phyloP scores from a whole-genome alignment of 1,284 basidiomycete species.

The Cutaneotrichosporon cutaneum region DNA sequence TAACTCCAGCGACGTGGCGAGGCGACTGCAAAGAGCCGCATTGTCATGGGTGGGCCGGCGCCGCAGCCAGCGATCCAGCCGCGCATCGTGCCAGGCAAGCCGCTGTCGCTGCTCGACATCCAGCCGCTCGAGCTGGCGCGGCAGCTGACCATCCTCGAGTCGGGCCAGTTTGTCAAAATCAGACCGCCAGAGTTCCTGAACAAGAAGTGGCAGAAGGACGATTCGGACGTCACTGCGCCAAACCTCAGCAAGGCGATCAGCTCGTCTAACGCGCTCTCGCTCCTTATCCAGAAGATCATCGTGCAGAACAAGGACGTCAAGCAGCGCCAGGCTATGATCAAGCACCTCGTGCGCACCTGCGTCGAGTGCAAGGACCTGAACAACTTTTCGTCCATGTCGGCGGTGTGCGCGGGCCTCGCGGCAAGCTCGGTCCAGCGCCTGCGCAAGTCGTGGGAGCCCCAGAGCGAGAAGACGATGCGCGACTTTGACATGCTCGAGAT shows the following conservation, averaged over 20 bases:
- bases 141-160: conserved; percentile 92
- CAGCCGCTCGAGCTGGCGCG: conserved; percentile 87
- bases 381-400: conserved; percentile 97
- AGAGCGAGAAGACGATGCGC: conserved; percentile 52
- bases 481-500: conserved; percentile 67
- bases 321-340: conserved; percentile 74
- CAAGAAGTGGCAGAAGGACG: conserved; percentile 43
- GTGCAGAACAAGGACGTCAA: conserved; percentile 78
- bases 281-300: conserved; percentile 87
- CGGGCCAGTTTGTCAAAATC: conserved; percentile 80
- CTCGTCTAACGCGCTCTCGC: conserved; percentile 74
- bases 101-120: conserved; percentile 46
- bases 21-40: conserved; percentile 13
- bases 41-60: conserved; percentile 2
- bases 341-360: conserved; percentile 84
- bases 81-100: conserved; percentile 22
- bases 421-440: conserved; percentile 88
- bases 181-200: conserved; percentile 86
- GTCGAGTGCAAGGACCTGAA: conserved; percentile 82
- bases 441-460: conserved; percentile 76
- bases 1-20: conserved; percentile 53
- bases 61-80: conserved; percentile 16
- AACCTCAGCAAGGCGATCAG: conserved; percentile 67
- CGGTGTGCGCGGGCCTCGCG: conserved; percentile 90
- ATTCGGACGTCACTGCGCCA: conserved; percentile 25